Conservation (phyloP, 371 early-diverging fungal species). For the Rhizopus delemar region DNA sequence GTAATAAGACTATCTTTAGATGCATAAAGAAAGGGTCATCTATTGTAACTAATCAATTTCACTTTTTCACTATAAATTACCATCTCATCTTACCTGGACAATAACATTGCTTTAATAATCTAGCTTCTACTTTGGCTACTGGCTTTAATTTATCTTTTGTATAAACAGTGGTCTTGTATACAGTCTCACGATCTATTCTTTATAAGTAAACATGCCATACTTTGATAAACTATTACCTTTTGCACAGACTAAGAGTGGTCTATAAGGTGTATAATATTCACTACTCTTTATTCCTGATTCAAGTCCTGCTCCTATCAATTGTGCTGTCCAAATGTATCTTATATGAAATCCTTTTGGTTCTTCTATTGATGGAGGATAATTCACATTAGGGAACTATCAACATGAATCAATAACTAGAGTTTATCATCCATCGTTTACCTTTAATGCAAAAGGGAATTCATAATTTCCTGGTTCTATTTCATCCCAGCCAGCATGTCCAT, state of each 20-base stretch:
- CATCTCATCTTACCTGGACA: constrained; percentile 41
- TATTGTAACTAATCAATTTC: constrained; percentile 7
- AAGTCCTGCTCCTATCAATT: constrained; percentile 54
- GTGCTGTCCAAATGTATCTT: constrained; percentile 58
- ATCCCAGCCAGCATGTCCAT: constrained; percentile 55
- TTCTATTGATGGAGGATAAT: constrained; percentile 52
- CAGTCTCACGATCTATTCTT: constrained; percentile 39
- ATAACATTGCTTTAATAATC: constrained; percentile 41
- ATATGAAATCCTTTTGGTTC: constrained; percentile 49
- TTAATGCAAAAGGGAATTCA: constrained; percentile 61
- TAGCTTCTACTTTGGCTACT: constrained; percentile 35
- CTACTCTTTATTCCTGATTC: constrained; percentile 51
- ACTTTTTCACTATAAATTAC: not conserved
- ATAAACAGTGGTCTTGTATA: constrained; percentile 32
- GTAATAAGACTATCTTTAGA: constrained; percentile 26
- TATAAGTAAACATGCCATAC: not conserved
- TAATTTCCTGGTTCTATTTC: constrained; percentile 56
- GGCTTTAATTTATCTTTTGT: constrained; percentile 38
- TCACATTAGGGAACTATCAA: constrained; percentile 51
- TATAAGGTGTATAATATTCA: constrained; percentile 52
- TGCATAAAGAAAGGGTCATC: constrained; percentile 51
- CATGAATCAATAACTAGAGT: not conserved
- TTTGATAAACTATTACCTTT: constrained; percentile 22
- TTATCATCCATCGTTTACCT: constrained; percentile 31
- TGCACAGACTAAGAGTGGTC: constrained; percentile 47